phyloP scores from a whole-genome alignment of 225 moss, liverwort and hornwort genomes.

The Antitrichia curtipendula region DNA sequence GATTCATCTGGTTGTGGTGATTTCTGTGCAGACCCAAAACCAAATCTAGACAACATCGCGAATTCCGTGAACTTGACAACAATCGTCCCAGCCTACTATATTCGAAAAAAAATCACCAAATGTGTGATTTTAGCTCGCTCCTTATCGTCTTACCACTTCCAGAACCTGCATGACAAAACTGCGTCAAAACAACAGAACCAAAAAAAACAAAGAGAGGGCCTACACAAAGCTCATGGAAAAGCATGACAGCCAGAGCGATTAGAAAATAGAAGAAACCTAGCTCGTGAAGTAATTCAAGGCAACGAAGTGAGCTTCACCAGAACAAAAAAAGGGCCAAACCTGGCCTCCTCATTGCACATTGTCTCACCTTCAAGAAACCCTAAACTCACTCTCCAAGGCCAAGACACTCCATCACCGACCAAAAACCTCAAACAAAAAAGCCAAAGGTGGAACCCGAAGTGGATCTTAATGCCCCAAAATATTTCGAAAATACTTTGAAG shows the following conservation, averaged over 20 bases:
- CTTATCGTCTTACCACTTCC: not conserved
- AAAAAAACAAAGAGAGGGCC: not conserved
- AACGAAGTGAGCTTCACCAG: not conserved
- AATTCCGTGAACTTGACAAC: not conserved
- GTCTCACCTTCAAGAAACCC: not conserved
- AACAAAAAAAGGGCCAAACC: not conserved
- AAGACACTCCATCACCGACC: not conserved
- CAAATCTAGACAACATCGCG: constrained; percentile 44
- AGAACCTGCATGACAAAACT: not conserved
- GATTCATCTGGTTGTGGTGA: not conserved
- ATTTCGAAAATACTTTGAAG: not conserved
- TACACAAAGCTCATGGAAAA: not conserved
- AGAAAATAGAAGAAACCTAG: not conserved
- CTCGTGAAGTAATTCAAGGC: not conserved
- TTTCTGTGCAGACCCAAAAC: constrained; percentile 17
- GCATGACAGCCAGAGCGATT: not conserved
- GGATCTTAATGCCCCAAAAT: not conserved
- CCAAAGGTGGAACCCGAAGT: not conserved
- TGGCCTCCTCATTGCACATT: not conserved
- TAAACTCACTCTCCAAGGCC: not conserved
- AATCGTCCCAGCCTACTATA: not conserved
- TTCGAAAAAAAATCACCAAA: not conserved
- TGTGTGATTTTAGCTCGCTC: not conserved
- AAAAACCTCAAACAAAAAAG: not conserved
- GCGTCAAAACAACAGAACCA: not conserved